phyloP scores from a whole-genome alignment of 495 filamentous ascomycete genomes.

The Tuber melanosporum region DNA sequence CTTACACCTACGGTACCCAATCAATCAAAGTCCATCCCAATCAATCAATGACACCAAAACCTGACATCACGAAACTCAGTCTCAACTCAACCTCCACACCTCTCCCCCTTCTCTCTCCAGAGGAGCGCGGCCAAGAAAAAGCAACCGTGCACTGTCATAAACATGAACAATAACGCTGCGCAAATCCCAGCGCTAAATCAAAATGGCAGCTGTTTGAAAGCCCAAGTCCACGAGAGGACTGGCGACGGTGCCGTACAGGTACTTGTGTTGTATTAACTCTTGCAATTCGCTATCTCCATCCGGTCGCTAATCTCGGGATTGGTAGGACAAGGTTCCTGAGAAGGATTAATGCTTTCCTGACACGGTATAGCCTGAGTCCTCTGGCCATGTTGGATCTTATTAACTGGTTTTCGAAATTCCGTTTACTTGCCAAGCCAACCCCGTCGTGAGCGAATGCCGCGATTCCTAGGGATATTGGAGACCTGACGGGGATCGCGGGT shows the following conservation, averaged over 20 bases:
- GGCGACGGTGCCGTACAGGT: neutral
- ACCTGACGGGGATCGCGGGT: no score
- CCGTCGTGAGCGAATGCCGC: no score
- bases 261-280: no score
- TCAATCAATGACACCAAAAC: neutral
- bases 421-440: no score
- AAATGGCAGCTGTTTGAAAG: neutral
- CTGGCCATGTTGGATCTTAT: no score
- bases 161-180: neutral
- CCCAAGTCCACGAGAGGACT: neutral
- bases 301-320: no score
- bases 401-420: no score
- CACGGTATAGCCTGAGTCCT: no score
- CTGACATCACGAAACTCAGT: neutral
- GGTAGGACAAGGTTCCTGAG: no score
- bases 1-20: neutral
- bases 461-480: neutral
- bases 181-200: neutral
- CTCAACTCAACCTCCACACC: neutral
- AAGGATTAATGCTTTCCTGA: no score
- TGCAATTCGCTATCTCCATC: no score
- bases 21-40: neutral
- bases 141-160: neutral
- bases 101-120: neutral
- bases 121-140: neutral